A percentile compares a stretch with the other conserved stretches of the same genome.
Evolutionary conservation across 345 rosid genomes (phyloP).

Genomic region (Sisymbrium altissimum): DNA sequence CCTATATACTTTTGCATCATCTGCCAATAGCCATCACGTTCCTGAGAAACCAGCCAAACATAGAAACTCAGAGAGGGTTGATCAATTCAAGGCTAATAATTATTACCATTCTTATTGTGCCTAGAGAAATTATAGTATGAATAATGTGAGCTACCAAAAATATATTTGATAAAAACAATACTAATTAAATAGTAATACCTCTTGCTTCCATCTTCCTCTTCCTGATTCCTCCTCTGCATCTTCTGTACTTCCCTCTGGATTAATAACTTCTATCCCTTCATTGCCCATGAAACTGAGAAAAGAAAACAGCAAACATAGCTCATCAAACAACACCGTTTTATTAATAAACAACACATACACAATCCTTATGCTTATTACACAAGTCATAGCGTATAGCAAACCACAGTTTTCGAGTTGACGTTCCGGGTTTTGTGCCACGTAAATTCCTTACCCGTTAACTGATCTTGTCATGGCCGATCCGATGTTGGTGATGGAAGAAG

Average conservation of each 20-base stretch:
- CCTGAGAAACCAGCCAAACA: not conserved
- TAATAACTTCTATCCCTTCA: conserved; percentile 86
- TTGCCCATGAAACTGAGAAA: conserved; percentile 56
- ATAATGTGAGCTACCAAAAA: too few species aligned
- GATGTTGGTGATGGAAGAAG: conserved; percentile 60
- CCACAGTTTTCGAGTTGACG: not conserved
- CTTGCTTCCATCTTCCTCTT: conserved; percentile 87
- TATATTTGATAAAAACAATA: too few species aligned
- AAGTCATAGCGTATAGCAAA: too few species aligned
- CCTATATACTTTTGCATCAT: conserved; percentile 34
- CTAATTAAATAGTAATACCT: too few species aligned
- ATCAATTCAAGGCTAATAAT: not conserved
- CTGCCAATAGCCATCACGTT: conserved; percentile 29
- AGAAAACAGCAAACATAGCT: not conserved
- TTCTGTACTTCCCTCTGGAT: conserved; percentile 88
- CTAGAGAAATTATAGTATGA: too few species aligned
- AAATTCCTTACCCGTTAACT: conserved; percentile 60
- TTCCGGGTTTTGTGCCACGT: too few species aligned
- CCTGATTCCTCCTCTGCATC: conserved; percentile 93
- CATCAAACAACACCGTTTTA: too few species aligned
- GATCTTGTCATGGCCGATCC: conserved; percentile 75
- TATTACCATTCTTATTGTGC: not conserved
- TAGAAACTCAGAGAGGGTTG: not conserved
- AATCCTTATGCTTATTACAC: not conserved
- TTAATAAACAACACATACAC: too few species aligned